Evolutionary conservation across 2,329 filamentous ascomycete genomes (phyloP), one percentile per base, ranked within the genome.

Genomic region (Scedosporium aurantiacum): DNA sequence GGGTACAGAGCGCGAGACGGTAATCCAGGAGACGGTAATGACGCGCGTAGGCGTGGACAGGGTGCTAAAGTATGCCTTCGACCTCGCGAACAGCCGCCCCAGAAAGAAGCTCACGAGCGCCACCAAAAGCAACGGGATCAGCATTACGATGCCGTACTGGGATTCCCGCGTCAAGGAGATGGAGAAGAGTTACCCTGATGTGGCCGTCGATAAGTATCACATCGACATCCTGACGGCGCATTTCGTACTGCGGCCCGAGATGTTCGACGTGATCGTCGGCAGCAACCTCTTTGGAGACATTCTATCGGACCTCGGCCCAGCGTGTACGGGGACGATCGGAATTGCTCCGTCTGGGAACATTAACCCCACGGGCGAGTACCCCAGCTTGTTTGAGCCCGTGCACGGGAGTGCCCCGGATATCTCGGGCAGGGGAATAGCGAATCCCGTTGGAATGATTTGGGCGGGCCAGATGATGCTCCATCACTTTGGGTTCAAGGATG

Each of bases 351-450:
- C 86, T 0, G 82, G 78, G 32, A 89, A 89, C 65, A 76, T 90
- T 7, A 86, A 90, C 65, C 86, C 86, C 0, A 71, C 71, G 0
- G 66, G 79, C 69, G 41, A 78, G 64, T 70, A 82, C 67, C 66
- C 83, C 63, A 80, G 76, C 37, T 79, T 85, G 73, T 85, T 85
- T 63, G 83, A 85, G 70, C 82, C 82, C 3, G 89, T 90, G 60
- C 88, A 90, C 70, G 88, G 86, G 79, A 82, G 68, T 55, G 88
- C 88, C 4, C 87, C 87, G 14, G 88, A 91, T 67, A 90, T 91
- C 64, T 82, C 82, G 7, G 87, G 87, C 59, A 81, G 87, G 71
- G 86, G 85, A n/a, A 80, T 89, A 56, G 86, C 89, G 61, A 90
- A 91, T 73, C 88, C 88, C 1, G 78, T 90, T 27, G 88, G 86